Evolutionary conservation across 1,284 basidiomycete species (phyloP), one percentile per base, ranked within the genome.

Genomic region (Coniferiporia sulphurascens): DNA sequence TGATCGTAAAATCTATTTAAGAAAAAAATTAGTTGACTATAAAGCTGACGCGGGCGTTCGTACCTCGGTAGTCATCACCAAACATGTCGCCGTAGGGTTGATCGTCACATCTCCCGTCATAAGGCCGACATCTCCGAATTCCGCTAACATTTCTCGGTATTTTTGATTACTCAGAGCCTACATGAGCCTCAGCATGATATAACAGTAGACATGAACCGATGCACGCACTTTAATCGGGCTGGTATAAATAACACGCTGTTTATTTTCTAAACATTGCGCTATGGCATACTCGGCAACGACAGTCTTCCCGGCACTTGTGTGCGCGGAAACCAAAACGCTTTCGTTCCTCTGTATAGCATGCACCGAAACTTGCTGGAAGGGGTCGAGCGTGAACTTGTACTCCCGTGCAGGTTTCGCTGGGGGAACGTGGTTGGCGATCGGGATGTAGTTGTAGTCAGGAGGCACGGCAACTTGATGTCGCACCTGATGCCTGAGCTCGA

Each of bases 21-120:
- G n/a, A 36, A 64, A 17, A 4, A 12, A 49, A 36, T 19, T 6
- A 17, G 32, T 50, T 41, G 17, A 3, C 15, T 41, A 50, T 19
- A 12, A 12, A 13, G 19, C 45, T 38, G 38, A 35, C 10, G 13
- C 34, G 22, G 54, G 48, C 38, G 52, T 27, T 67, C 83, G 66
- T 66, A 94, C 94, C 78, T 99, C 97, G 1, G 97, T 99, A 0
- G 97, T 99, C 97, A 99, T 99, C 55, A 99, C 96, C 51, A 99
- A 76, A 78, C 97, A 99, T 50, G 92, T 93, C 6, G 97, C 96
- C 3, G 89, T 89, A 1, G 96, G 96, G 71, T 99, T 99, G 72
- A 99, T 98, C 0, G 97, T 99, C n/a, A 99, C 95, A 76, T 99
- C 97, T 71, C 97, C 95, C 1, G 97, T 99, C 97, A 99, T 99